Base-by-base conservation (phyloP, 2,329 filamentous ascomycete species). In the Ceratocystis ficicola region DNA sequence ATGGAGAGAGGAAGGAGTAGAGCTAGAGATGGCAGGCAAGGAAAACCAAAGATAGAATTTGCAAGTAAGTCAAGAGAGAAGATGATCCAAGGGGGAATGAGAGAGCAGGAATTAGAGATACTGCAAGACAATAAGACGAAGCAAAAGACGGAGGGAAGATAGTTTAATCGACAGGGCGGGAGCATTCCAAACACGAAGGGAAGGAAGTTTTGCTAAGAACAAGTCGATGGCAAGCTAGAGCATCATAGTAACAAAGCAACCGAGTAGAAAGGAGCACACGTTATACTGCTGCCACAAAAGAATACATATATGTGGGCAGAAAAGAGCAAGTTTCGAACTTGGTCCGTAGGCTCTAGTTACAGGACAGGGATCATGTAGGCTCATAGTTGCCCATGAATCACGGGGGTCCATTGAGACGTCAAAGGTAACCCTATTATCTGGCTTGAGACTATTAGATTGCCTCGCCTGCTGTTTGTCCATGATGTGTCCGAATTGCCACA, bases 31-130 rank as follows among this genome's bases (percentile, higher is more conserved):
- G 20, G 32, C 17, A 50, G n/a, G 22, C 7, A 52, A 52, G 44
- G 62, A 64, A 60, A 61, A 10, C 50, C n/a, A 30, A 17, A 30
- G 15, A 36, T 44, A 36, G 63, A 65, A 57, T 2, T 22, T 44
- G 25, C 41, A 65, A 57, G 3, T 22, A 60, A 30, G 25, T 20
- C 20, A 20, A 2, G 32, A 32, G 17, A 25, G 50, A 61, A 59
- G 50, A 36, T n/a, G 7, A 12, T 46, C 10, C 17, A 28, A 57
- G 48, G 20, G 46, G 32, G 52, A 59, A 57, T 41, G 41, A 52
- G 48, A 25, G 15, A 25, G 22, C 48, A 15, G 28, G 5, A n/a
- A 15, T 52, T 20, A 15, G 25, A 52, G 20, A 52, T 36, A 36
- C 32, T 50, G 8, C 6, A 50, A 50, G n/a, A 15, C 6, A 1